Percentiles rank a stretch among this genome's conserved stretches.
phyloP scores from a whole-genome alignment of 2,329 filamentous ascomycete genomes.

The Curvularia eragrostidis region DNA sequence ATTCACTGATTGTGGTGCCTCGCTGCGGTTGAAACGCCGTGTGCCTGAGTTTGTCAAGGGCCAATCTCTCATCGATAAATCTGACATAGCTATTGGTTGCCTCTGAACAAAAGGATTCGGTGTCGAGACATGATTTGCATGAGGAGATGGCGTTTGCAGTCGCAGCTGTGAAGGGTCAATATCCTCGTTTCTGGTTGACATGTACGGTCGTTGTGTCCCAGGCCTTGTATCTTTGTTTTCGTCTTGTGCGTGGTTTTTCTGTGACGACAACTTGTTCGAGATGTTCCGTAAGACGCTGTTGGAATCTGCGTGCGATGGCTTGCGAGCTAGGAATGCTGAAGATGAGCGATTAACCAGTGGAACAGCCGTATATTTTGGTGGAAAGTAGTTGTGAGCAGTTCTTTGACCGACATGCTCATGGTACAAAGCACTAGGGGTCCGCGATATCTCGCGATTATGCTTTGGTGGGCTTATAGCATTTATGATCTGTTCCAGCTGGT shows the following conservation, averaged over 20 bases:
- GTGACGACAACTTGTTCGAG: slow-evolving; percentile 20
- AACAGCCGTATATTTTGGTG: slow-evolving; percentile 23
- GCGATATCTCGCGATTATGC: slow-evolving; percentile 65
- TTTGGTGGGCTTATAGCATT: slow-evolving; percentile 37
- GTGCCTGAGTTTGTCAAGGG: slow-evolving; percentile 25
- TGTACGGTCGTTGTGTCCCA: slow-evolving; percentile 14
- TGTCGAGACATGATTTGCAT: slow-evolving; percentile 25
- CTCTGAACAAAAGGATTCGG: slow-evolving; percentile 29
- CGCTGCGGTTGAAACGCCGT: slow-evolving; percentile 16
- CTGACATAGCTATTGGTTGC: slow-evolving; percentile 22
- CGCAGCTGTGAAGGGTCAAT: slow-evolving; percentile 16
- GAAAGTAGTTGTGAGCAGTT: slow-evolving; percentile 17
- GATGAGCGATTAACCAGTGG: slow-evolving; percentile 30
- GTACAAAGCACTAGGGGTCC: slow-evolving; percentile 3
- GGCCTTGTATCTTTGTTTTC: slow-evolving; percentile 7
- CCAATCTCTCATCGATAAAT: slow-evolving; percentile 34
- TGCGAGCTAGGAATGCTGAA: slow-evolving; percentile 34
- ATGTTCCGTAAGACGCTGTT: slow-evolving; percentile 17
- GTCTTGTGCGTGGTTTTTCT: slow-evolving; percentile 7
- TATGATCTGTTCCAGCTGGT: slow-evolving; percentile 39
- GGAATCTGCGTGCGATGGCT: slow-evolving; percentile 33
- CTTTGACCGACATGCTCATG: slow-evolving; percentile 9
- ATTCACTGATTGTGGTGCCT: slow-evolving; percentile 3
- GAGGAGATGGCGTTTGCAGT: slow-evolving; percentile 17
- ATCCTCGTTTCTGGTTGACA: slow-evolving; percentile 32